Evolutionary conservation across 148 eudicot genomes (phyloP).

Genomic region (Chenopodium quinoa): DNA sequence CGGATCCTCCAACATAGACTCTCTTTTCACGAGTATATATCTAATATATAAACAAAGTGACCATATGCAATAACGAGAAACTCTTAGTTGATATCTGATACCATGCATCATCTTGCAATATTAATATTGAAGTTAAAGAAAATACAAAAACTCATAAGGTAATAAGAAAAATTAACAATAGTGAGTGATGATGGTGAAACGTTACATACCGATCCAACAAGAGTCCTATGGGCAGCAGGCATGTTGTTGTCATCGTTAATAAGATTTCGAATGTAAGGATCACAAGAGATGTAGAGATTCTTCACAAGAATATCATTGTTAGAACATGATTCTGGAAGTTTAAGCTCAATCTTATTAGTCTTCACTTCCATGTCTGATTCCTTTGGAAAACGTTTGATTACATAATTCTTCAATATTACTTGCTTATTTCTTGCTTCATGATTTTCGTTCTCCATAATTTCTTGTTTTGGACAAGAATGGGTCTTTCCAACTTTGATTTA

Average conservation of each 20-base stretch:
- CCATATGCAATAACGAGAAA: too few relatives aligned
- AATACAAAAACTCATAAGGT: too few relatives aligned
- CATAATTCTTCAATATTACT: slow-evolving; percentile 33
- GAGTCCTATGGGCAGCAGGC: background rate
- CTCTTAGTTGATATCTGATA: too few relatives aligned
- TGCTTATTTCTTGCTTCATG: slow-evolving; percentile 32
- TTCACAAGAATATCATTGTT: slow-evolving; percentile 38
- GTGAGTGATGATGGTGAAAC: too few relatives aligned
- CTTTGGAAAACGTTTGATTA: slow-evolving; percentile 30
- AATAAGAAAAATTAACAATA: too few relatives aligned
- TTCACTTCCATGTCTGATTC: slow-evolving; percentile 37
- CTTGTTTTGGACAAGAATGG: background rate
- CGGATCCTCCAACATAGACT: too few relatives aligned
- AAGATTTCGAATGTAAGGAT: slow-evolving; percentile 40
- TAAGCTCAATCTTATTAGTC: slow-evolving; percentile 15
- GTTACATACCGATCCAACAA: background rate
- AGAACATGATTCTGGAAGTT: slow-evolving; percentile 28
- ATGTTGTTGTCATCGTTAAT: slow-evolving; percentile 13
- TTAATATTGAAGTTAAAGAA: too few relatives aligned
- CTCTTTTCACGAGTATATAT: too few relatives aligned
- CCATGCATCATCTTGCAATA: too few relatives aligned
- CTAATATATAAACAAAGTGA: too few relatives aligned
- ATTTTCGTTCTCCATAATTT: slow-evolving; percentile 10
- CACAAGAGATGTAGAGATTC: slow-evolving; percentile 56
- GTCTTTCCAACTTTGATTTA: background rate